phyloP scores from a whole-genome alignment of 345 rosid genomes.

The Combretum micranthum region DNA sequence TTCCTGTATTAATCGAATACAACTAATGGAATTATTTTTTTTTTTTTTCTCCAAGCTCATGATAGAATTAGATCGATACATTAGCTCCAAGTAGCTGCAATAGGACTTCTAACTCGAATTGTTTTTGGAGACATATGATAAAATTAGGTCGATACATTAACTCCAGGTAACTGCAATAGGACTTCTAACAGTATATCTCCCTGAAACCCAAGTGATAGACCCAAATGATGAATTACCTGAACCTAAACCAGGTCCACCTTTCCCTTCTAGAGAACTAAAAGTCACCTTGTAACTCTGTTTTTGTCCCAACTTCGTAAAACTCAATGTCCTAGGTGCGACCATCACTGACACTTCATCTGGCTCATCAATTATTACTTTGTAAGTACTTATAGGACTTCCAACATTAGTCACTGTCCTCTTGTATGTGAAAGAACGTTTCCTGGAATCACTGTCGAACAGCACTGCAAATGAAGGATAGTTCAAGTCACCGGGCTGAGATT shows the following conservation, averaged over 20 bases:
- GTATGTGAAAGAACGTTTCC: slow-evolving; percentile 11
- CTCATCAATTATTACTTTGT: slow-evolving; percentile 26
- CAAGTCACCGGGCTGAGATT: slow-evolving; percentile 30
- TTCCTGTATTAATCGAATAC: too few relatives aligned
- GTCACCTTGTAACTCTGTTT: slow-evolving; percentile 49
- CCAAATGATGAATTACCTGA: slow-evolving; percentile 38
- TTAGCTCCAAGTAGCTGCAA: slow-evolving; percentile 32
- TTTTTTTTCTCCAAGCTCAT: too few relatives aligned
- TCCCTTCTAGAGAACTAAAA: slow-evolving; percentile 14
- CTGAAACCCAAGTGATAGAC: slow-evolving; percentile 51
- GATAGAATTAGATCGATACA: too few relatives aligned
- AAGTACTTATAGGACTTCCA: slow-evolving; percentile 17
- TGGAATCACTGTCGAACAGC: slow-evolving; percentile 12
- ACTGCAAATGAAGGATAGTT: slow-evolving; percentile 62
- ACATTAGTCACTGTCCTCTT: slow-evolving; percentile 45
- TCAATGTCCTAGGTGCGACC: slow-evolving; percentile 28
- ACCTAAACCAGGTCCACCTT: not conserved
- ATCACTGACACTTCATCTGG: slow-evolving; percentile 32
- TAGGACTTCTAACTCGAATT: slow-evolving; percentile 72
- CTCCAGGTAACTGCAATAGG: slow-evolving; percentile 65
- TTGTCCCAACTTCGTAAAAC: slow-evolving; percentile 32
- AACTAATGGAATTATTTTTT: too few relatives aligned
- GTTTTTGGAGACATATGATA: too few relatives aligned
- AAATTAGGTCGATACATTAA: too few relatives aligned
- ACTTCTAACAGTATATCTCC: slow-evolving; percentile 46